Base-by-base conservation (phyloP, 306 rosid genomes). In the Trifolium pratense region DNA sequence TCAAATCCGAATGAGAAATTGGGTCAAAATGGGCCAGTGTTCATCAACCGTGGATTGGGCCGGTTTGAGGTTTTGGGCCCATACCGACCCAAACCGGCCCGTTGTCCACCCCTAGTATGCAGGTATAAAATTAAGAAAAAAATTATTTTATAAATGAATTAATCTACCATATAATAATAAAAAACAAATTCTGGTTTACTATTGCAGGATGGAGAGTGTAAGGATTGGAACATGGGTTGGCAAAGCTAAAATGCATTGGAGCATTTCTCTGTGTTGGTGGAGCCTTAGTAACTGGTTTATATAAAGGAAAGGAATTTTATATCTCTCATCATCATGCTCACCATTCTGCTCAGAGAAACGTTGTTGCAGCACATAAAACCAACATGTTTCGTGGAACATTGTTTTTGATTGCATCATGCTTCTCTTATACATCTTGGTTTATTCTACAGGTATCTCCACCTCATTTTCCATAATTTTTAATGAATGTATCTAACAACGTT, bases 261-360 rank as follows among this genome's bases (percentile, higher is more conserved):
- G 88, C 90, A 52, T 72, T 87, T 17, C 8, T 88, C 3, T 85
- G 89, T 16, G 82, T 89, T 32, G 92, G 80, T 7, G 93, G 97
- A 25, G 90, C 93, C 59, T 48, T 87, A 46, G 72, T 45, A 12
- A 46, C 81, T 0, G 60, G 87, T 46, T 43, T 91, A 6, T 89
- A 87, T 68, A 81, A 51, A 51, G 92, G 91, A n/a, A 79, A 76
- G 20, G 85, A 70, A 25, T 83, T 86, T 61, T 37, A 76, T 39
- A 20, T 91, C 43, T 58, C 58, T 18, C 86, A 81, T 42, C 23
- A 20, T n/a, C 23, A 12, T 12, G 13, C 0, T 12, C 16, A 43
- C 6, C 49, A 43, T 12, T 9, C 26, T 17, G 16, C 31, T 23
- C 45, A 15, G 3, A 12, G n/a, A 15, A 57, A 8, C 5, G 4